phyloP scores from a whole-genome alignment of 2,329 filamentous ascomycete species.

The Pyrenochaeta sp. region DNA sequence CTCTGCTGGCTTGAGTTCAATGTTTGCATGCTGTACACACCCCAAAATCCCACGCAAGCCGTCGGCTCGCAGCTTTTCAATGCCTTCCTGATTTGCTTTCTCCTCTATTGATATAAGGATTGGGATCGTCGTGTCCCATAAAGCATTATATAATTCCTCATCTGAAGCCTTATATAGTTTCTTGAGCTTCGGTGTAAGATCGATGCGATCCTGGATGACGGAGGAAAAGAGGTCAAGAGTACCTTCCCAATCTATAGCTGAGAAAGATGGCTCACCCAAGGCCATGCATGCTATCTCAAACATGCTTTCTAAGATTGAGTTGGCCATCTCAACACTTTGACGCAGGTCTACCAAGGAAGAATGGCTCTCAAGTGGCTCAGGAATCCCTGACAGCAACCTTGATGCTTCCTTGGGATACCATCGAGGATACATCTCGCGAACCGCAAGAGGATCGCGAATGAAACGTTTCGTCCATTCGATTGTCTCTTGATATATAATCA shows the following conservation, averaged over 20 bases:
- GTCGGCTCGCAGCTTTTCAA: conserved; percentile 20
- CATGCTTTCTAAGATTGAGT: conserved; percentile 37
- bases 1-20: conserved; percentile 11
- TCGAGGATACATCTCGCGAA: conserved; percentile 4
- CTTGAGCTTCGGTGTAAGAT: conserved; percentile 13
- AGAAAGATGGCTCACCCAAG: conserved; percentile 46
- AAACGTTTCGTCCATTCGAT: conserved; percentile 49
- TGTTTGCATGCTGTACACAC: not conserved
- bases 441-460: conserved; percentile 43
- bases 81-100: conserved; percentile 21
- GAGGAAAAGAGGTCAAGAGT: conserved; percentile 30
- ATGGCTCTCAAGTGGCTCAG: not conserved
- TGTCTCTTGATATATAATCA: conserved; percentile 39
- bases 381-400: conserved; percentile 11
- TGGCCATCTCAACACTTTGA: conserved; percentile 32
- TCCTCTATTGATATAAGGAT: conserved; percentile 34
- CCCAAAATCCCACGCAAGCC: conserved; percentile 19
- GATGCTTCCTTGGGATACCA: conserved; percentile 3
- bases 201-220: conserved; percentile 25
- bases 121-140: conserved; percentile 34
- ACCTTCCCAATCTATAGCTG: conserved; percentile 31
- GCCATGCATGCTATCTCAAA: conserved; percentile 41
- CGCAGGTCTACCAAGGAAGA: conserved; percentile 12
- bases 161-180: conserved; percentile 14
- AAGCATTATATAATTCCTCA: conserved; percentile 20